Evolutionary conservation across 169 alveolate species (phyloP).

Genomic region (Eimeria acervulina): DNA sequence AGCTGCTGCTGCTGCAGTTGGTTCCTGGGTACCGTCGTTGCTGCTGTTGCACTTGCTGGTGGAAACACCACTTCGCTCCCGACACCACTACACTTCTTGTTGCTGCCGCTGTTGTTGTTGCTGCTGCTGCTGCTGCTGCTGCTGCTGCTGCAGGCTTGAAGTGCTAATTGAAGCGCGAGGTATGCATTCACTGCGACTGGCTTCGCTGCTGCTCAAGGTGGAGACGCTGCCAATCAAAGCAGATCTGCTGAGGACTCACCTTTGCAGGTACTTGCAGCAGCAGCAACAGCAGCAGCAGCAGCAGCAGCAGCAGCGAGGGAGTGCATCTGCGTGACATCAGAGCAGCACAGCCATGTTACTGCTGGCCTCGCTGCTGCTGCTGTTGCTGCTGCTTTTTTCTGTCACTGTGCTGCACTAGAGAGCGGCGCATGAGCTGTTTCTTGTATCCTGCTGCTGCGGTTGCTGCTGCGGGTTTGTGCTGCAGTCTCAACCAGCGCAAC

Average conservation of each 20-base stretch:
- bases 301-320: neutral
- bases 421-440: neutral
- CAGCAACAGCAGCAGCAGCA: slow-evolving; percentile 56
- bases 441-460: slow-evolving; percentile 13
- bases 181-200: slow-evolving; percentile 56
- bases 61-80: neutral
- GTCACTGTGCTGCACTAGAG: neutral
- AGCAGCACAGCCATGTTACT: neutral
- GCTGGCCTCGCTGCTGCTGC: neutral
- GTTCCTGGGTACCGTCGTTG: neutral
- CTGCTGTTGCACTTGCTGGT: neutral
- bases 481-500: slow-evolving; percentile 85
- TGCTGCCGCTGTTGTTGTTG: slow-evolving; percentile 59
- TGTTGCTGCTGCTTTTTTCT: slow-evolving; percentile 28
- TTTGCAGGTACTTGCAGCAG: slow-evolving; percentile 68
- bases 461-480: slow-evolving; percentile 48
- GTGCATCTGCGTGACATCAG: neutral
- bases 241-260: slow-evolving; percentile 84
- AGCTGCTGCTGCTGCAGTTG: neutral
- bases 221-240: slow-evolving; percentile 85
- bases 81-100: neutral
- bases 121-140: slow-evolving; percentile 50
- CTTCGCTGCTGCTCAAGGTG: slow-evolving; percentile 78
- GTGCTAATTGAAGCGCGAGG: slow-evolving; percentile 68
- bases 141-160: slow-evolving; percentile 70